Evolutionary conservation across 768 basidiomycete genomes (phyloP).

Genomic region (Tylopilus rubrobrunneus): DNA sequence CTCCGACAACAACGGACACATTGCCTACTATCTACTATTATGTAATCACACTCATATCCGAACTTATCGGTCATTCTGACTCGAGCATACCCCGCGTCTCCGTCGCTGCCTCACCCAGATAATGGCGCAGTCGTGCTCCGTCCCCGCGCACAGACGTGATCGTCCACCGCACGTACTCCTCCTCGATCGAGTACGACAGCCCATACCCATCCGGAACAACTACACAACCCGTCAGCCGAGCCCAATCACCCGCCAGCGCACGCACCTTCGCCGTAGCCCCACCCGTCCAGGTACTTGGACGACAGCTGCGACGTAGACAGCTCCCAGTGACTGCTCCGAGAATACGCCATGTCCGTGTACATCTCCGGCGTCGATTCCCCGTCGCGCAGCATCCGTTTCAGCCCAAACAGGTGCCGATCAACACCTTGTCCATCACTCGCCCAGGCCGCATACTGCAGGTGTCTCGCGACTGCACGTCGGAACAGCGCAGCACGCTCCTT

Average conservation of each 20-base stretch:
- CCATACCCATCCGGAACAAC: constrained; percentile 94
- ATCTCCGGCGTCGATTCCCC: constrained; percentile 73
- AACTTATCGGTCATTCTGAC: constrained; percentile 30
- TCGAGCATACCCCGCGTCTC: constrained; percentile 60
- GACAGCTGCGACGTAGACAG: constrained; percentile 87
- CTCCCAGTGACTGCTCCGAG: constrained; percentile 83
- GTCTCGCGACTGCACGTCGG: constrained; percentile 71
- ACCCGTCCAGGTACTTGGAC: constrained; percentile 80
- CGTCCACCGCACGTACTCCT: constrained; percentile 84
- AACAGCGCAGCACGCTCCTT: constrained; percentile 61
- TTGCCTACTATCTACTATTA: constrained; percentile 20
- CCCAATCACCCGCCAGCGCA: not conserved
- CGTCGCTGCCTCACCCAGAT: constrained; percentile 75
- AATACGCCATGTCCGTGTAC: constrained; percentile 69
- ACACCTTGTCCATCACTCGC: constrained; percentile 94
- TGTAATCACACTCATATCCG: constrained; percentile 22
- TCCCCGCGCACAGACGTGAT: constrained; percentile 68
- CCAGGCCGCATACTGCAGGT: constrained; percentile 84
- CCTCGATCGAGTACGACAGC: constrained; percentile 84
- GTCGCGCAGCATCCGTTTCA: constrained; percentile 74
- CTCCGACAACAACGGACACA: constrained; percentile 27
- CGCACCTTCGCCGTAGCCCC: constrained; percentile 96
- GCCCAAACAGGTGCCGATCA: constrained; percentile 91
- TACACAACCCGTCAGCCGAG: constrained; percentile 26
- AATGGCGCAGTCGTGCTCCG: constrained; percentile 58